Evolutionary conservation across 768 basidiomycete species (phyloP).

Genomic region (Suillus hirtellus): DNA sequence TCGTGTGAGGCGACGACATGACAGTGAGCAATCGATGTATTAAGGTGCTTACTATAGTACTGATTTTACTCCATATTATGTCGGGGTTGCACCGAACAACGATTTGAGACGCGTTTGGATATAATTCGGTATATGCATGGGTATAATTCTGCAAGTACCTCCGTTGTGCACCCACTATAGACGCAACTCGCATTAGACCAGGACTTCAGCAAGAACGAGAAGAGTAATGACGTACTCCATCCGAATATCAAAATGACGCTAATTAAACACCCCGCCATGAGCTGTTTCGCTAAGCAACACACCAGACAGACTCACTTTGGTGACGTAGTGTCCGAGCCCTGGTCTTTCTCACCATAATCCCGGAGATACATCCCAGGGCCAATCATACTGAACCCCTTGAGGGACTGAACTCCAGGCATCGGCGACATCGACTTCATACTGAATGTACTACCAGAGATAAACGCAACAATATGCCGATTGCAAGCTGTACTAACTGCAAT

Average conservation of each 20-base stretch:
- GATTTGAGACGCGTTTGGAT: conserved; percentile 29
- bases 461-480: not conserved
- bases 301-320: conserved; percentile 25
- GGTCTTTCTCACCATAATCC: not conserved
- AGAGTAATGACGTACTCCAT: conserved; percentile 23
- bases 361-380: not conserved
- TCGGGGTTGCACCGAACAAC: conserved; percentile 23
- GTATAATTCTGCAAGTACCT: conserved; percentile 28
- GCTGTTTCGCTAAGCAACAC: not conserved
- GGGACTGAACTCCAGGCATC: not conserved
- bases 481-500: not conserved
- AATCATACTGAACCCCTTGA: not conserved
- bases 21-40: not conserved
- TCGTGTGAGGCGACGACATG: not conserved
- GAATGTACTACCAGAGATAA: not conserved
- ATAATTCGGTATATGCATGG: conserved; percentile 24
- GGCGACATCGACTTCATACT: not conserved
- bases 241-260: conserved; percentile 33
- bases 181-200: conserved; percentile 1
- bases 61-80: conserved; percentile 17
- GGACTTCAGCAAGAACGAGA: not conserved
- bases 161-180: conserved; percentile 26
- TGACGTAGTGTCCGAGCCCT: not conserved
- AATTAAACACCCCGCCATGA: conserved; percentile 1
- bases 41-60: conserved; percentile 16